Conservation (phyloP, 805 yeast genomes). For the Spathaspora boniae region DNA sequence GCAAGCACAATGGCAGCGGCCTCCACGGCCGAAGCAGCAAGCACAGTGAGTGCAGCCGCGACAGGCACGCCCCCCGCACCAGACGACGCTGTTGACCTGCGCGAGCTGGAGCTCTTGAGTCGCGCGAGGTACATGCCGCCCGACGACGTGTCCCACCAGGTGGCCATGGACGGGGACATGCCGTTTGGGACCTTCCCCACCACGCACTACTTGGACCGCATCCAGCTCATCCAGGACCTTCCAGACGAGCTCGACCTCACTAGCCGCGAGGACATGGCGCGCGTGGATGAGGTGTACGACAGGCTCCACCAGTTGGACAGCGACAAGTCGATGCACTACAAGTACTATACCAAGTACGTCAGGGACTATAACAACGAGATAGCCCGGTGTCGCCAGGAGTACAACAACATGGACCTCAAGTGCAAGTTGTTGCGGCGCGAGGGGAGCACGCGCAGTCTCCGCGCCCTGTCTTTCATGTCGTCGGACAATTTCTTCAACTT, state of each 20-base stretch:
- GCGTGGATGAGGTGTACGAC: conserved; percentile 29
- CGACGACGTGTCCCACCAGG: conserved; percentile 34
- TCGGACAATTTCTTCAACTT: conserved; percentile 3
- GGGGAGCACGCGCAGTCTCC: conserved; percentile 23
- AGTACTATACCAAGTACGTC: conserved; percentile 31
- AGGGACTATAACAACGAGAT: conserved; percentile 32
- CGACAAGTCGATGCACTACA: conserved; percentile 35
- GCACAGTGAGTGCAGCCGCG: too few species aligned
- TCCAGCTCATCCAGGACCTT: conserved; percentile 23
- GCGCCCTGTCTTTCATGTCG: too few species aligned
- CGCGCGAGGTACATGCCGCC: conserved; percentile 37
- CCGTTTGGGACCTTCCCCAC: conserved; percentile 32
- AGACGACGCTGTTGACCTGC: background rate
- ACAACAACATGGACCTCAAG: conserved; percentile 34
- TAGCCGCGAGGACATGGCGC: conserved; percentile 23
- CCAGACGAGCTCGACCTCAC: conserved; percentile 36
- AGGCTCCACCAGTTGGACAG: conserved; percentile 30
- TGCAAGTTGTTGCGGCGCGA: conserved; percentile 35
- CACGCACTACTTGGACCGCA: conserved; percentile 34
- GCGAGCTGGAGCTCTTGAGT: too few species aligned
- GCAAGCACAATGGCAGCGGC: background rate
- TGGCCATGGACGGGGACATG: conserved; percentile 31
- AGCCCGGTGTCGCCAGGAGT: conserved; percentile 26
- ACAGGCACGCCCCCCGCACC: too few species aligned
- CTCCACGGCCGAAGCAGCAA: background rate